phyloP scores from a whole-genome alignment of 805 yeast genomes.

The Cyberlindnera mycetangii region DNA sequence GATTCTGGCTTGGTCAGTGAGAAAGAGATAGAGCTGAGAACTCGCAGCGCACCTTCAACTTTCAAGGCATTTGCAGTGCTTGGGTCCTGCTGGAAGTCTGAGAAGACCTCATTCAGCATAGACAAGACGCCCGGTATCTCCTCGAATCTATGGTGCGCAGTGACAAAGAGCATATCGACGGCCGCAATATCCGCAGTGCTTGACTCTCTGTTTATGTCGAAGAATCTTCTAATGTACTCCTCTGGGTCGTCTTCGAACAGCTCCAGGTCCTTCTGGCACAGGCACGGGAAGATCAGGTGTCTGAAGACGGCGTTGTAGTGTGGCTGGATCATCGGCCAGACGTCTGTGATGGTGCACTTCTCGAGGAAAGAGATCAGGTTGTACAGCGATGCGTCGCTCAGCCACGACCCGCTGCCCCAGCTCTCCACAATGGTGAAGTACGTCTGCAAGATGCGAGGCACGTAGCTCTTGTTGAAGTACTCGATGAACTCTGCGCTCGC shows the following conservation, averaged over 20 bases:
- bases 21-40: constrained; percentile 69
- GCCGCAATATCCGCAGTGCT: constrained; percentile 80
- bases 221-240: constrained; percentile 75
- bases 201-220: constrained; percentile 62
- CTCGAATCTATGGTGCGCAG: constrained; percentile 53
- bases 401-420: constrained; percentile 52
- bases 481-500: constrained; percentile 48
- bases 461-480: constrained; percentile 51
- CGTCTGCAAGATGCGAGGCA: constrained; percentile 68
- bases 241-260: constrained; percentile 82
- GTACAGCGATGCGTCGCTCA: constrained; percentile 60
- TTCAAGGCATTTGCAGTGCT: constrained; percentile 47
- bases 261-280: constrained; percentile 72
- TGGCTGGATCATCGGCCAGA: constrained; percentile 63
- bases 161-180: constrained; percentile 65
- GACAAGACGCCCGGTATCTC: constrained; percentile 51
- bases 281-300: constrained; percentile 70
- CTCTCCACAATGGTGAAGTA: constrained; percentile 47
- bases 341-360: constrained; percentile 51
- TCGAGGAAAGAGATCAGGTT: constrained; percentile 65
- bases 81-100: constrained; percentile 32
- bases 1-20: constrained; percentile 45
- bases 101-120: constrained; percentile 51
- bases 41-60: constrained; percentile 79
- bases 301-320: constrained; percentile 61